Base-by-base conservation (phyloP, 1,139 yeast species). In the Cylindricascospora bacillispora region DNA sequence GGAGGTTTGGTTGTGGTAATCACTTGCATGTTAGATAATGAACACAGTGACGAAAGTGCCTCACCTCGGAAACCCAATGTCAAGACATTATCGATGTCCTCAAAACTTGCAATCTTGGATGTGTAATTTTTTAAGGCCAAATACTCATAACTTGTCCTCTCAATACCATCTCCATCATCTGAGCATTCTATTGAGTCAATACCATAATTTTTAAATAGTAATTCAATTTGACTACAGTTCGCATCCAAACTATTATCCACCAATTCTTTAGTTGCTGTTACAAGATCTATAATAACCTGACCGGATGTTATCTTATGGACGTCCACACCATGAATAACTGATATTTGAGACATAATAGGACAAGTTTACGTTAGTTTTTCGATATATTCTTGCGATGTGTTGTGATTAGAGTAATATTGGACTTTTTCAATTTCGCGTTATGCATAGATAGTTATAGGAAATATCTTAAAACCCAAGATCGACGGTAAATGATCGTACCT, bases 191-290 rank as follows among this genome's bases (percentile, higher is more conserved):
- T 57, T 0, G 72, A 60, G 33, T 79, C 92, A n/a, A 78, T 47
- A 0, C 95, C 95, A 47, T 78, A 69, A 41, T 82, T 73, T 41
- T 62, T 64, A 43, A 85, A 72, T 11, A 58, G 57, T 6, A 86
- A 58, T 30, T 82, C 93, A 15, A 89, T 62, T 29, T 68, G 67
- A 1, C 70, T 62, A 15, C 93, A 69, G 17, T 63, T 52, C 0
- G 95, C 93, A 54, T 86, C 97, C 6, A 89, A 60, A 25, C 93
- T 61, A 49, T 89, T 89, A 46, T 89, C 98, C 2, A 89, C 63
- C 7, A 86, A 58, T 52, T 89, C 98, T 49, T 89, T 89, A 20
- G 79, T 73, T 0, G 82, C 79, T 1, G 86, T 71, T 0, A 71
- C 62, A 22, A 89, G 56, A 44, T 82, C 94, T 5, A 76, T 70